phyloP scores from a whole-genome alignment of 768 basidiomycete genomes.

The Lentinula sp. region DNA sequence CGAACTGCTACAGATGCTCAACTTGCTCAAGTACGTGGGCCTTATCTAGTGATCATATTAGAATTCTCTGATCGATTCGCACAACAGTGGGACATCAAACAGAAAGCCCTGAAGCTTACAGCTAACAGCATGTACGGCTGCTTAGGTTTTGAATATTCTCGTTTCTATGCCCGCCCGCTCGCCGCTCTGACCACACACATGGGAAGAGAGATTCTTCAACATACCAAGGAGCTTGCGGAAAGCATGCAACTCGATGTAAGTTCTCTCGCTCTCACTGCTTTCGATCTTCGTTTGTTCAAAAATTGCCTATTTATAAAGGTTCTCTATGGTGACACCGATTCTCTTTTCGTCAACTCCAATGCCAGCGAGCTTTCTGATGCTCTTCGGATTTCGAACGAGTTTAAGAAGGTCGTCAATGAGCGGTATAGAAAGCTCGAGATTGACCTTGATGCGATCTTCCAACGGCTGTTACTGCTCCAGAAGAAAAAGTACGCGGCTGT shows the following conservation, averaged over 20 bases:
- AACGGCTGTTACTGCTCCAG: slow-evolving; percentile 85
- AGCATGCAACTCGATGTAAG: slow-evolving; percentile 83
- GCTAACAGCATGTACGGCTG: slow-evolving; percentile 99
- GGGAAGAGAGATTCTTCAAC: slow-evolving; percentile 93
- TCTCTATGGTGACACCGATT: slow-evolving; percentile 98
- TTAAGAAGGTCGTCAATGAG: slow-evolving; percentile 97
- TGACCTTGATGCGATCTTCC: slow-evolving; percentile 91
- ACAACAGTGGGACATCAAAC: slow-evolving; percentile 89
- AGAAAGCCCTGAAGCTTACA: slow-evolving; percentile 93
- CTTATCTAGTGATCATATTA: neutral
- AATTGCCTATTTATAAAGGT: slow-evolving; percentile 48
- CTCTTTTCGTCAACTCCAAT: slow-evolving; percentile 96
- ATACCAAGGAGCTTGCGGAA: slow-evolving; percentile 90
- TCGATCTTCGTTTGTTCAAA: neutral
- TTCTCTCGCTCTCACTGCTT: neutral
- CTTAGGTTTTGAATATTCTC: slow-evolving; percentile 93
- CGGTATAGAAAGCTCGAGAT: slow-evolving; percentile 94
- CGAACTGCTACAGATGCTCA: slow-evolving; percentile 64
- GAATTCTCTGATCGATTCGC: neutral
- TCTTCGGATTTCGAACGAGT: slow-evolving; percentile 81
- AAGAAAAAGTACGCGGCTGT: slow-evolving; percentile 99
- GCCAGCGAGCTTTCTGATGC: slow-evolving; percentile 85
- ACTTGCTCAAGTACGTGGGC: slow-evolving; percentile 63
- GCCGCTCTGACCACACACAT: slow-evolving; percentile 97
- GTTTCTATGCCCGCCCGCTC: slow-evolving; percentile 95